phyloP scores from a whole-genome alignment of 1,284 basidiomycete species.

The Irpex sp. region DNA sequence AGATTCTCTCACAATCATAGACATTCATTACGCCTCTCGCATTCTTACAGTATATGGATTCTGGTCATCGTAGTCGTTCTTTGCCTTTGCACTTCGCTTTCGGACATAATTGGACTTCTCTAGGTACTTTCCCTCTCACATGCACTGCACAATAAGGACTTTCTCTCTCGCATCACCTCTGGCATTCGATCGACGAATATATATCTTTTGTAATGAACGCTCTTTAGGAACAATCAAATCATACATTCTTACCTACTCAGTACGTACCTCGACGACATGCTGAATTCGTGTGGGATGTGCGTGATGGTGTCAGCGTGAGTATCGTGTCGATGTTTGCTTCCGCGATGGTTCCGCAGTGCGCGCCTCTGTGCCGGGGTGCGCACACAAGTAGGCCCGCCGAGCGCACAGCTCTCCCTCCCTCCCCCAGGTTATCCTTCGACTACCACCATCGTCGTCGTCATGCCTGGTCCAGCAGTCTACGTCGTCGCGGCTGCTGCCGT shows the following conservation, averaged over 20 bases:
- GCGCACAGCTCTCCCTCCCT: neutral
- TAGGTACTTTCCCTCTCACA: constrained; percentile 6
- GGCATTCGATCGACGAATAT: constrained; percentile 7
- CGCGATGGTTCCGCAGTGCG: constrained; percentile 2
- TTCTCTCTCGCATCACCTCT: constrained; percentile 5
- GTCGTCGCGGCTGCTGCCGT: constrained; percentile 20
- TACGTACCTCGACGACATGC: neutral
- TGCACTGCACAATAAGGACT: constrained; percentile 15
- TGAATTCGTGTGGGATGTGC: neutral
- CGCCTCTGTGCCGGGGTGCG: neutral
- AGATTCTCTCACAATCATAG: constrained; percentile 76
- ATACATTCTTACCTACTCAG: constrained; percentile 6
- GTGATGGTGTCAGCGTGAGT: neutral
- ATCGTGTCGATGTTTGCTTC: neutral
- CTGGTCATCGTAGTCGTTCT: constrained; percentile 1
- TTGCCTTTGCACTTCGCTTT: constrained; percentile 14
- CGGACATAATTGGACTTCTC: constrained; percentile 14
- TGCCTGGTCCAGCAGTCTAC: constrained; percentile 31
- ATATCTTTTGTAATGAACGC: constrained; percentile 11
- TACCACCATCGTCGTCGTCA: constrained; percentile 11
- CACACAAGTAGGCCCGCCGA: neutral
- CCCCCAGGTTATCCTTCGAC: neutral
- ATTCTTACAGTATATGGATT: constrained; percentile 1
- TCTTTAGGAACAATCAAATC: constrained; percentile 16
- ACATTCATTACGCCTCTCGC: constrained; percentile 11